Conservation (phyloP, 2,329 filamentous ascomycete species). For the Pseudogymnoascus sp. region DNA sequence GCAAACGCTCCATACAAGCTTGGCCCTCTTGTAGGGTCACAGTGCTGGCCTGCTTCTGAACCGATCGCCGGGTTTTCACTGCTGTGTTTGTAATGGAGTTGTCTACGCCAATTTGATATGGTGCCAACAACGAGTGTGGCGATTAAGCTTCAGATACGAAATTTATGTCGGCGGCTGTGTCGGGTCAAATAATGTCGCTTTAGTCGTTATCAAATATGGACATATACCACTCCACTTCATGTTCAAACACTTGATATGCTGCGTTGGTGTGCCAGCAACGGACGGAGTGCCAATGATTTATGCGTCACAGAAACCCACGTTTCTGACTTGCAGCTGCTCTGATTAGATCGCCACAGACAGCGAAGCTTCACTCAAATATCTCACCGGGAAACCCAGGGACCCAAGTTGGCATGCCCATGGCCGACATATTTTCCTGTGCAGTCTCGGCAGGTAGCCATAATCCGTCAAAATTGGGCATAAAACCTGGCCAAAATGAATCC, state of each 20-base stretch:
- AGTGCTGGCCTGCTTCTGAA: not conserved
- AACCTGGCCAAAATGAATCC: not conserved
- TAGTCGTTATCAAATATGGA: not conserved
- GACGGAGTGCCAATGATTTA: not conserved
- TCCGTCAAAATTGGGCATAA: conserved; percentile 6
- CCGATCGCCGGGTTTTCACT: not conserved
- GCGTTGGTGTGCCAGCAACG: not conserved
- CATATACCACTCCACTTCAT: not conserved
- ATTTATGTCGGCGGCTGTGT: not conserved
- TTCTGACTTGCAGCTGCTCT: not conserved
- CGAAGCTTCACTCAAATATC: not conserved
- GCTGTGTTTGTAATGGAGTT: not conserved
- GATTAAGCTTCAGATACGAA: not conserved
- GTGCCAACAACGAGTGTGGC: not conserved
- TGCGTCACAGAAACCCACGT: not conserved
- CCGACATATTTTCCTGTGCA: not conserved
- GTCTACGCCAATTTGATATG: not conserved
- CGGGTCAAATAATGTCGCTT: not conserved
- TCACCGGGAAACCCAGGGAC: not conserved
- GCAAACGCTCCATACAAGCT: not conserved
- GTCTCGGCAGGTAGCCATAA: conserved; percentile 6
- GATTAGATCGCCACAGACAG: not conserved
- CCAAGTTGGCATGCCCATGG: not conserved
- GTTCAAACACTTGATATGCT: not conserved
- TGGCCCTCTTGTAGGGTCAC: not conserved